Conservation (phyloP, 2,329 filamentous ascomycete species). For the Penicillium sp. region DNA sequence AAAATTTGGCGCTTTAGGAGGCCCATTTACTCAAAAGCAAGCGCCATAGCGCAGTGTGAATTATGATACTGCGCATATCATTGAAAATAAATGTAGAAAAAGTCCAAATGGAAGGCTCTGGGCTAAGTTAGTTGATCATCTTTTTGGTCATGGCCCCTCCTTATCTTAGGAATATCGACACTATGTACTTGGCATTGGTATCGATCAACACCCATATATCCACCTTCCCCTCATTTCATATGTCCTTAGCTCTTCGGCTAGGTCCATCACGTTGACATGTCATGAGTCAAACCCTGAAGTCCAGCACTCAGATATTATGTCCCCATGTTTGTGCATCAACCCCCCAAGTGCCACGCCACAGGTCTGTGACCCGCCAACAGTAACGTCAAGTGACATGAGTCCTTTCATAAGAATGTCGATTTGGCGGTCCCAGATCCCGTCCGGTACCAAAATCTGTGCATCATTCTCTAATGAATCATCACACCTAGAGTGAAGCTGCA, state of each 20-base stretch:
- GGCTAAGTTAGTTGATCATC: no score
- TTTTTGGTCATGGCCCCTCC: not conserved
- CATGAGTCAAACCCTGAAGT: slow-evolving; percentile 15
- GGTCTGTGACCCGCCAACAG: slow-evolving; percentile 23
- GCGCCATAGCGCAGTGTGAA: slow-evolving; percentile 54
- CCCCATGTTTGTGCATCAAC: slow-evolving; percentile 18
- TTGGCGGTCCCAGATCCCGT: slow-evolving; percentile 10
- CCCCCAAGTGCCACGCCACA: slow-evolving; percentile 5
- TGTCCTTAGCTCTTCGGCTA: not conserved
- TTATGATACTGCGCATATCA: not conserved
- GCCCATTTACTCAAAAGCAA: slow-evolving; percentile 97
- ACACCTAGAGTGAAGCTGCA: not conserved
- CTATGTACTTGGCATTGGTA: not conserved
- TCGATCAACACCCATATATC: not conserved
- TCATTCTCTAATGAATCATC: not conserved
- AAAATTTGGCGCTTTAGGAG: slow-evolving; percentile 97
- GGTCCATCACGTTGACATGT: not conserved
- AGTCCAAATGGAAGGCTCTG: no score
- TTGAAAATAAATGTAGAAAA: not conserved
- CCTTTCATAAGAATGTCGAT: slow-evolving; percentile 23
- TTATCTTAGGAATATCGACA: not conserved
- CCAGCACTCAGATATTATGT: slow-evolving; percentile 25
- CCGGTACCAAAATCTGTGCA: not conserved
- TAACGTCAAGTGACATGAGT: slow-evolving; percentile 23
- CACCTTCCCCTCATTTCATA: not conserved